Conservation (phyloP, 2,329 filamentous ascomycete genomes). For the Emydomyces testavorans region DNA sequence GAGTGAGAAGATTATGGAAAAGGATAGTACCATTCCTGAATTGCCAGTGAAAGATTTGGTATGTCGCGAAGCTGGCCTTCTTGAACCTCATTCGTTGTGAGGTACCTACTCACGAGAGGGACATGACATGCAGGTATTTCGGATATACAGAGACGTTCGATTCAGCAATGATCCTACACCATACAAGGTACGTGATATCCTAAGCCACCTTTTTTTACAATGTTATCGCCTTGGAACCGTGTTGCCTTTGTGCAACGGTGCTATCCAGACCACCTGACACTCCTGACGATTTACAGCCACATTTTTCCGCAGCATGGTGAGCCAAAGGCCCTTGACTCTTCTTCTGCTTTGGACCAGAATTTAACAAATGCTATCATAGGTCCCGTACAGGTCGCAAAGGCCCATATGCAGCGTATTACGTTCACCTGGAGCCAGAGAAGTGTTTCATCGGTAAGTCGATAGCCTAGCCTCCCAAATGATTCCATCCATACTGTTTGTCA, state of each 20-base stretch:
- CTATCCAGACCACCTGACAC: constrained; percentile 14
- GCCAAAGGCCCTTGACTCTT: constrained; percentile 18
- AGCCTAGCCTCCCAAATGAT: background rate
- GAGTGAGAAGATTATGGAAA: constrained; percentile 56
- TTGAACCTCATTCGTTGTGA: background rate
- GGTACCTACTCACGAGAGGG: background rate
- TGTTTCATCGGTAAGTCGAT: constrained; percentile 64
- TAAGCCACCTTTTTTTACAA: background rate
- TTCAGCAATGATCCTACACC: constrained; percentile 77
- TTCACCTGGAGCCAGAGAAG: constrained; percentile 62
- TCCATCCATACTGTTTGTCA: background rate
- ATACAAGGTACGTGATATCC: constrained; percentile 56
- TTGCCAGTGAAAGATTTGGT: constrained; percentile 73
- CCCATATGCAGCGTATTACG: constrained; percentile 77
- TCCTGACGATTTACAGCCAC: constrained; percentile 42
- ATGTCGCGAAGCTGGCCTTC: constrained; percentile 19
- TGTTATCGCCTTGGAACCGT: background rate
- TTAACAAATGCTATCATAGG: constrained; percentile 30
- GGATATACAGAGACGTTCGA: constrained; percentile 76
- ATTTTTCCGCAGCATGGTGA: constrained; percentile 73
- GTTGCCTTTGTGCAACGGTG: background rate
- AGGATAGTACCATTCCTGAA: constrained; percentile 74
- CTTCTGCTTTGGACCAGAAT: background rate
- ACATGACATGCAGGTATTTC: constrained; percentile 49
- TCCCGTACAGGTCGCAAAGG: constrained; percentile 79